Conservation (phyloP, 768 basidiomycete genomes). For the Termitomyces sp. region DNA sequence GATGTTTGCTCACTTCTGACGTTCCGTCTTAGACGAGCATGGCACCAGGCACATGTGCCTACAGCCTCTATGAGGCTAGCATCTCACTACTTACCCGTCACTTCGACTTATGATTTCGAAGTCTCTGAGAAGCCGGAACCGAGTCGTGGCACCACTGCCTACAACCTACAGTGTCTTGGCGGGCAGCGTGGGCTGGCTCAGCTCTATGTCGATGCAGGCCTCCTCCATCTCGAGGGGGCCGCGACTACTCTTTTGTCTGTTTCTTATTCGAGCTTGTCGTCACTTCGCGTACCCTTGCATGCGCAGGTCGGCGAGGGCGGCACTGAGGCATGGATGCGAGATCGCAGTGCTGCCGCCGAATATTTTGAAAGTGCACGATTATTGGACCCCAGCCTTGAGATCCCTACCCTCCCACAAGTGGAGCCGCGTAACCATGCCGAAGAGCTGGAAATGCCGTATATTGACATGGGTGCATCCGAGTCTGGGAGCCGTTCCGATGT, state of each 20-base stretch:
- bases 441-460: conserved; percentile 67
- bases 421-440: conserved; percentile 28
- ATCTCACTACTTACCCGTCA: conserved; percentile 67
- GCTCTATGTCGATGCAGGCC: conserved; percentile 75
- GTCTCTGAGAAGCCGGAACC: conserved; percentile 35
- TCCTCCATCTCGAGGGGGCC: conserved; percentile 79
- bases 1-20: conserved; percentile 7
- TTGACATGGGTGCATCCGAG: conserved; percentile 45
- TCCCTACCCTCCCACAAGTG: conserved; percentile 60
- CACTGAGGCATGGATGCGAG: conserved; percentile 71
- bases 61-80: conserved; percentile 78
- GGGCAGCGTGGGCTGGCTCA: conserved; percentile 67
- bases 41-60: conserved; percentile 75
- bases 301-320: conserved; percentile 54
- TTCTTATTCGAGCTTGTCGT: conserved; percentile 75
- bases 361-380: conserved; percentile 71
- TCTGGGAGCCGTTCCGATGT: conserved; percentile 38
- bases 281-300: conserved; percentile 64
- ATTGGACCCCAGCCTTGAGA: conserved; percentile 63
- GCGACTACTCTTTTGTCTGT: conserved; percentile 70
- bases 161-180: conserved; percentile 67
- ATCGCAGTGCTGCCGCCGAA: conserved; percentile 65
- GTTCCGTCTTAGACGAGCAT: conserved; percentile 58
- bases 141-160: conserved; percentile 54
- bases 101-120: conserved; percentile 39